Conservation (phyloP, 768 basidiomycete species). For the Gloeopeniophorella convolvens region DNA sequence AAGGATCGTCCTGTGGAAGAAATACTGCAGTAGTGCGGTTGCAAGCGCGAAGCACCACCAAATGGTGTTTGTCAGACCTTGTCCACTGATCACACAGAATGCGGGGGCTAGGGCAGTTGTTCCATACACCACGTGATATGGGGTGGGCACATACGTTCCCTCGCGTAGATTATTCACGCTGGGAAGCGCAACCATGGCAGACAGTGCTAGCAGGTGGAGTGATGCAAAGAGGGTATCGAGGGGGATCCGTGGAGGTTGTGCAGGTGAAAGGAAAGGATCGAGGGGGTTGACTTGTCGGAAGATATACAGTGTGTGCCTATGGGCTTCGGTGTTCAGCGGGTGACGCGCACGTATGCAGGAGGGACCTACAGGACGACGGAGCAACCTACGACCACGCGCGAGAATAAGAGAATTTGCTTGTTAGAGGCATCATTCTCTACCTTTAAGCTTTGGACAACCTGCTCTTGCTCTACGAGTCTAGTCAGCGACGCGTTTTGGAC, state of each 20-base stretch:
- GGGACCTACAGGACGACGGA: conserved; percentile 12
- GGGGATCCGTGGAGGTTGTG: conserved; percentile 9
- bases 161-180: not conserved
- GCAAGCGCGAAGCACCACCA: conserved; percentile 18
- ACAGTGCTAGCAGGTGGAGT: conserved; percentile 13
- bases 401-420: conserved; percentile 32
- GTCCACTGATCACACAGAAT: conserved; percentile 23
- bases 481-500: too few relatives aligned
- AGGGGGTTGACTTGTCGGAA: conserved; percentile 42
- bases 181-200: conserved; percentile 1
- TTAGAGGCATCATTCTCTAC: conserved; percentile 39
- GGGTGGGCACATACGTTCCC: not conserved
- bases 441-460: conserved; percentile 44
- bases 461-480: conserved; percentile 48
- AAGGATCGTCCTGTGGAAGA: conserved; percentile 34
- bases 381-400: conserved; percentile 27
- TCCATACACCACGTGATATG: conserved; percentile 18
- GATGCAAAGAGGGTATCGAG: conserved; percentile 21
- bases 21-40: conserved; percentile 5
- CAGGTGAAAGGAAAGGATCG: conserved; percentile 33
- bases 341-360: not conserved
- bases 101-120: conserved; percentile 44
- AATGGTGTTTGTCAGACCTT: conserved; percentile 6
- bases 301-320: conserved; percentile 32
- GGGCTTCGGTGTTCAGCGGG: conserved; percentile 2